These are phyloP conservation scores for Serendipita sp. DNA, from an alignment of 768 basidiomycete genomes.

Conservation along the genomic window DNA sequence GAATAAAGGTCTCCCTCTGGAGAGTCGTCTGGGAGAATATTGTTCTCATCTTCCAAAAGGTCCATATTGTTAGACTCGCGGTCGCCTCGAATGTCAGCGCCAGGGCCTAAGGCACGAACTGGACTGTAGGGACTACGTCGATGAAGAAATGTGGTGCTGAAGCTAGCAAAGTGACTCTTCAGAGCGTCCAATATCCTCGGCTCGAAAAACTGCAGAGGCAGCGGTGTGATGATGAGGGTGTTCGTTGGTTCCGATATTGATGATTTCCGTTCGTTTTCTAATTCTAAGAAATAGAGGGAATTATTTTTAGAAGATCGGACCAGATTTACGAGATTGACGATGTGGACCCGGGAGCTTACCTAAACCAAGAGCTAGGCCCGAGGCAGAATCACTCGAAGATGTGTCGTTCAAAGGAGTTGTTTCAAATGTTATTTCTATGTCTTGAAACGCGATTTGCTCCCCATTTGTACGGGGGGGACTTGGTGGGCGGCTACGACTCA, in stretches of 20 bases:
- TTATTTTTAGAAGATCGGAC: neutral
- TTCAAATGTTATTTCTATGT: neutral
- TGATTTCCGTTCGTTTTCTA: neutral
- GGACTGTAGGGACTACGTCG: slow-evolving; percentile 4
- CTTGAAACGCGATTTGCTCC: neutral
- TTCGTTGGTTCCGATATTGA: slow-evolving; percentile 37
- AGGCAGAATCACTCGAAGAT: neutral
- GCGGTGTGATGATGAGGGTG: slow-evolving; percentile 62
- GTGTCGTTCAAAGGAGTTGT: neutral
- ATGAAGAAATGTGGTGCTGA: slow-evolving; percentile 4
- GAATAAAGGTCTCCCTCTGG: slow-evolving; percentile 58
- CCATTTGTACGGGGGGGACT: neutral
- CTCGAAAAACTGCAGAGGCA: slow-evolving; percentile 67
- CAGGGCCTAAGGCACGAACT: neutral
- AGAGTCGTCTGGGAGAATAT: neutral
- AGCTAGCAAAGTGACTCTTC: slow-evolving; percentile 51
- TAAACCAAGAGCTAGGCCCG: neutral
- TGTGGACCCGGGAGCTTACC: neutral
- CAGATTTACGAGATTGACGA: neutral
- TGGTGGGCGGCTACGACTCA: slow-evolving; percentile 3
- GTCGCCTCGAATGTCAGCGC: neutral
- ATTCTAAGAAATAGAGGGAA: neutral
- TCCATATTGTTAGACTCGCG: neutral
- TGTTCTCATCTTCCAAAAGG: neutral
- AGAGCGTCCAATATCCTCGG: slow-evolving; percentile 50